Evolutionary conservation across 2,329 filamentous ascomycete species (phyloP), one percentile per base, ranked within the genome.

Genomic region (Penicillium brasilianum): DNA sequence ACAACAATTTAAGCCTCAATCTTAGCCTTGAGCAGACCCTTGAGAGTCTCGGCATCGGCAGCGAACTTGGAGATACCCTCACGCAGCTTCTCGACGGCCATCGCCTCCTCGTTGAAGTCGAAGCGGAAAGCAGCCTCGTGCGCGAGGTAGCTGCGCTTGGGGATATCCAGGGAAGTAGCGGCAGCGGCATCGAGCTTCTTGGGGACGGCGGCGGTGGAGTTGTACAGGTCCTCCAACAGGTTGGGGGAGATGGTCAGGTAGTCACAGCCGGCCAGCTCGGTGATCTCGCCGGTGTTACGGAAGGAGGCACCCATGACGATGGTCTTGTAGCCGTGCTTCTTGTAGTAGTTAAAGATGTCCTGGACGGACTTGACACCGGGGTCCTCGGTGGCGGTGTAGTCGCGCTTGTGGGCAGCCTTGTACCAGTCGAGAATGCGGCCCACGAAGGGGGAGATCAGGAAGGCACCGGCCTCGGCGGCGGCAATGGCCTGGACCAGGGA

Each of bases 31-130:
- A 99, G 86, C 75, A 96, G 93, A 67, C 87, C 86, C 90, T 98
- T 98, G 73, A 99, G 89, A 62, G 92, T 96, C 69, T 93, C 83
- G 70, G 95, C 93, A 76, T 99, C 95, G 71, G 95, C 95, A 61
- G 95, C 94, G 76, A 99, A 99, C 85, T 97, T 97, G 86, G 92
- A 96, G 86, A 99, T 99, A 82, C 95, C 95, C 84, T 99, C 95
- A 65, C 93, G 91, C 73, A 99, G 89, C 90, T 99, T 99, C 90
- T 98, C 93, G 70, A 96, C 92, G 66, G 92, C 95, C 95, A 99
- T 99, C 81, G 94, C 90, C 77, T 99, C 93, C 87, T 99, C 95
- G 87, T 99, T 99, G 89, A 99, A 97, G 83, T 93, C 91, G 85
- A 97, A 99, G 80, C 95, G 93, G 93, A 98, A 99, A 53, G 82